Percentiles rank a stretch among this genome's conserved stretches.
These are phyloP conservation scores for Apophysomyces elegans DNA, from an alignment of 371 early-diverging fungal genomes.

Conservation along the genomic window DNA sequence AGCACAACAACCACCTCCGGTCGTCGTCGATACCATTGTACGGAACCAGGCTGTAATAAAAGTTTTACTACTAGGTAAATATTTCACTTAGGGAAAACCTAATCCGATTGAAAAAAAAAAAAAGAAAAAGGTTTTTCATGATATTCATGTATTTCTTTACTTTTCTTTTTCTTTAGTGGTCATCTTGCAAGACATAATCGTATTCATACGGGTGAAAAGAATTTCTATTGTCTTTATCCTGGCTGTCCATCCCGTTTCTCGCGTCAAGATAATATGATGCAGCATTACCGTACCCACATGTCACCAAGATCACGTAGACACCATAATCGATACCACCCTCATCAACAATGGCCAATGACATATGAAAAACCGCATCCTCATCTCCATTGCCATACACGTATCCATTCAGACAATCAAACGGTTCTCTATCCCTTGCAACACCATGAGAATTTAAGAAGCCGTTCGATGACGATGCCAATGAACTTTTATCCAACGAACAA, in stretches of 20 bases:
- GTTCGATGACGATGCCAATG: neutral
- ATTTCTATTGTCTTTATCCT: slow-evolving; percentile 78
- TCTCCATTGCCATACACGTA: slow-evolving; percentile 19
- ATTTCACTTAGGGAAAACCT: neutral
- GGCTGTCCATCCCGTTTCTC: slow-evolving; percentile 86
- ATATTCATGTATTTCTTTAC: too few relatives aligned
- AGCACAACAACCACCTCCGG: slow-evolving; percentile 3
- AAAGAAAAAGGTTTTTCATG: too few relatives aligned
- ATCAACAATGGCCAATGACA: slow-evolving; percentile 13
- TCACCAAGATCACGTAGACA: slow-evolving; percentile 62
- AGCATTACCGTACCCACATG: slow-evolving; percentile 83
- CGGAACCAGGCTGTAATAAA: slow-evolving; percentile 57
- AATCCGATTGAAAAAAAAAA: too few relatives aligned
- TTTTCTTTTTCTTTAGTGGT: slow-evolving; percentile 50
- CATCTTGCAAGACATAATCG: slow-evolving; percentile 88
- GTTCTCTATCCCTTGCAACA: slow-evolving; percentile 11
- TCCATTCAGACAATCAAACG: slow-evolving; percentile 21
- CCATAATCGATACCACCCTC: slow-evolving; percentile 22
- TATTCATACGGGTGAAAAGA: slow-evolving; percentile 92
- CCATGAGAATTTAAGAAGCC: slow-evolving; percentile 6
- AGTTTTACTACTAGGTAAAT: slow-evolving; percentile 64
- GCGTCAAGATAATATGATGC: slow-evolving; percentile 90
- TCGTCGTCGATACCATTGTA: slow-evolving; percentile 57
- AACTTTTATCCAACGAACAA: neutral
- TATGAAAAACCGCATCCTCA: slow-evolving; percentile 21